phyloP scores from a whole-genome alignment of 495 filamentous ascomycete species.

The Penicillium mononematosum region DNA sequence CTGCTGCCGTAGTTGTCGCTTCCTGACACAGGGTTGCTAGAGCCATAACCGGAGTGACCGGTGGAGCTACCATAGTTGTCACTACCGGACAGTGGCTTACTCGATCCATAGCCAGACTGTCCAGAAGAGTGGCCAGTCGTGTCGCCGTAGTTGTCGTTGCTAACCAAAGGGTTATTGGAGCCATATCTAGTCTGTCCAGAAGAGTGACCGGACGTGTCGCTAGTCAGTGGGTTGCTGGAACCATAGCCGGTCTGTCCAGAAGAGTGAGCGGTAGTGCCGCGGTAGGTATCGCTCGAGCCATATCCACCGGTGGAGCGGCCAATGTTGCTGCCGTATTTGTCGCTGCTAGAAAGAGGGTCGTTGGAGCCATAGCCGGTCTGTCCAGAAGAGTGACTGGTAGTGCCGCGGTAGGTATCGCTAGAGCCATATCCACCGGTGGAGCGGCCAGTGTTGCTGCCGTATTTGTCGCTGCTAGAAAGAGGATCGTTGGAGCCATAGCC shows the following conservation, averaged over 20 bases:
- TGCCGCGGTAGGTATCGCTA: background rate
- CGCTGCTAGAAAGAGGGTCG: background rate
- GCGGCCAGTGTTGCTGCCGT: too few species aligned
- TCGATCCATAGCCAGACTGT: too few species aligned
- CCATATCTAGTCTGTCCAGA: background rate
- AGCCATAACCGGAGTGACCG: slow-evolving; percentile 19
- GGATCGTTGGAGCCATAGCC: slow-evolving; percentile 3
- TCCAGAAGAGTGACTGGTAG: slow-evolving; percentile 1
- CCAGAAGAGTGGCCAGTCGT: too few species aligned
- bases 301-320: too few species aligned
- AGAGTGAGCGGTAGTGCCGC: background rate
- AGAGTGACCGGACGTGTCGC: too few species aligned
- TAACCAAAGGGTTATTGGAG: background rate
- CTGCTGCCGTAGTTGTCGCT: slow-evolving; percentile 12
- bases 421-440: too few species aligned
- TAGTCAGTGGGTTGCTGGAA: background rate
- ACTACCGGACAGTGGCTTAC: background rate
- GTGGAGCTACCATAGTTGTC: slow-evolving; percentile 15
- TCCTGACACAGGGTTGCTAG: background rate
- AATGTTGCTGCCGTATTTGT: too few species aligned
- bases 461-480: too few species aligned
- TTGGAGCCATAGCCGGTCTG: slow-evolving; percentile 4
- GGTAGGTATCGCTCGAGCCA: background rate
- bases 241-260: slow-evolving; percentile 5
- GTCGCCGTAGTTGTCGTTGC: too few species aligned